Conservation (phyloP, 1,284 basidiomycete genomes). For the Sporisorium scitamineum region DNA sequence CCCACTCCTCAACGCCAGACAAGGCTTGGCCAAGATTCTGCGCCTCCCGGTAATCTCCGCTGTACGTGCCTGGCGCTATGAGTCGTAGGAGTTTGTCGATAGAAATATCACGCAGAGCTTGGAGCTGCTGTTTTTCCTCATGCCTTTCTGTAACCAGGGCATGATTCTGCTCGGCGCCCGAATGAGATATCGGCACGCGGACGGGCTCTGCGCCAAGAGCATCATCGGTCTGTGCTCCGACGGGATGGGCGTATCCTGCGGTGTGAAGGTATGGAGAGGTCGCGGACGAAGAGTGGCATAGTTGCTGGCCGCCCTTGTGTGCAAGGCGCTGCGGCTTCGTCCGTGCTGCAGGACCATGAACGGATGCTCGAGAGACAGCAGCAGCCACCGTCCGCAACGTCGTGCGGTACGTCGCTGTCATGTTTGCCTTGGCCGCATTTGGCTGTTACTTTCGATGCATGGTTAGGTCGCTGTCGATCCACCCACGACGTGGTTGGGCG, state of each 20-base stretch:
- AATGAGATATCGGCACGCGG: background rate
- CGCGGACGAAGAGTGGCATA: background rate
- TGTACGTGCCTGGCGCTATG: conserved; percentile 8
- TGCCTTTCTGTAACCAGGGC: background rate
- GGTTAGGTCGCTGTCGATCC: background rate
- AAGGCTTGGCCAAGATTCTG: conserved; percentile 12
- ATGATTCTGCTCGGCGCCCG: background rate
- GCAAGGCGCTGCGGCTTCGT: conserved; percentile 3
- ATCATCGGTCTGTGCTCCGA: background rate
- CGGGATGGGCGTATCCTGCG: background rate
- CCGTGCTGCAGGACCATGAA: background rate
- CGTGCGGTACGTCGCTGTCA: conserved; percentile 12
- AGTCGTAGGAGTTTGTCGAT: conserved; percentile 2
- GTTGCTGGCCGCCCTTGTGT: background rate
- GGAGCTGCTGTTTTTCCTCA: background rate
- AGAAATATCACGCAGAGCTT: background rate
- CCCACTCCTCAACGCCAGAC: conserved; percentile 3
- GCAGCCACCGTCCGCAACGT: conserved; percentile 3
- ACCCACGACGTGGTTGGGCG: background rate
- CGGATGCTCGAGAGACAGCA: conserved; percentile 6
- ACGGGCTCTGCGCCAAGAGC: background rate
- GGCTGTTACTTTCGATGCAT: background rate
- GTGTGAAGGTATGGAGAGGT: background rate
- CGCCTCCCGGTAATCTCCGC: conserved; percentile 12
- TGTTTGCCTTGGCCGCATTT: background rate